Conservation (phyloP, 257 asterid species). For the Solanum peruvianum region DNA sequence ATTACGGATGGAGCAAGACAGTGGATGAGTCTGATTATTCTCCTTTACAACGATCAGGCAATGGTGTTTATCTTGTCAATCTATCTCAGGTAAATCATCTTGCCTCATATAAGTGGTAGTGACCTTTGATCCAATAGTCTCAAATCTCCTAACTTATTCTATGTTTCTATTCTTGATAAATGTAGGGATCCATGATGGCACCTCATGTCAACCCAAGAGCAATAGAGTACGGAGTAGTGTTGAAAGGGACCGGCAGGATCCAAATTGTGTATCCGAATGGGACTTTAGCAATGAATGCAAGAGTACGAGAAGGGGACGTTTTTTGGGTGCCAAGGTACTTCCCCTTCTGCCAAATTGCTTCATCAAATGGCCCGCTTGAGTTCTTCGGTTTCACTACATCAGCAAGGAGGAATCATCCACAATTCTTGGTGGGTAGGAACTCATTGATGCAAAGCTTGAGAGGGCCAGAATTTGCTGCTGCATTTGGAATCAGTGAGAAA, state of each 20-base stretch:
- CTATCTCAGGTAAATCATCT: constrained; percentile 43
- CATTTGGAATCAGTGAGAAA: constrained; percentile 45
- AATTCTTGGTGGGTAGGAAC: constrained; percentile 54
- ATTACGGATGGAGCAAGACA: constrained; percentile 67
- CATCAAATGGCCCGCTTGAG: constrained; percentile 60
- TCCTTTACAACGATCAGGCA: constrained; percentile 41
- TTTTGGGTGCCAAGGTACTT: constrained; percentile 71
- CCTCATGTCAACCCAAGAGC: constrained; percentile 83
- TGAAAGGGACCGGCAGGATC: constrained; percentile 46
- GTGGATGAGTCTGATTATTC: constrained; percentile 45
- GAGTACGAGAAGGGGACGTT: constrained; percentile 55
- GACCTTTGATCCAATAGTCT: not conserved
- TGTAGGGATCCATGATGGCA: constrained; percentile 93
- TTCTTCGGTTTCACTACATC: constrained; percentile 87
- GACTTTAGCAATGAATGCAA: constrained; percentile 63
- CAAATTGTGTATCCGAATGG: constrained; percentile 73
- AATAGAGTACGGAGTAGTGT: constrained; percentile 57
- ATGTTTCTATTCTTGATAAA: not conserved
- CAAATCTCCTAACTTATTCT: not conserved
- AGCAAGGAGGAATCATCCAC: constrained; percentile 57
- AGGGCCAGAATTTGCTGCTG: constrained; percentile 64
- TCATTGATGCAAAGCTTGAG: constrained; percentile 41
- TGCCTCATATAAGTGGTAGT: not conserved
- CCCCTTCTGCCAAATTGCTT: constrained; percentile 89
- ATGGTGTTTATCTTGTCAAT: constrained; percentile 30